Evolutionary conservation across 805 yeast genomes (phyloP).

Genomic region (Ogataea trehalophila): DNA sequence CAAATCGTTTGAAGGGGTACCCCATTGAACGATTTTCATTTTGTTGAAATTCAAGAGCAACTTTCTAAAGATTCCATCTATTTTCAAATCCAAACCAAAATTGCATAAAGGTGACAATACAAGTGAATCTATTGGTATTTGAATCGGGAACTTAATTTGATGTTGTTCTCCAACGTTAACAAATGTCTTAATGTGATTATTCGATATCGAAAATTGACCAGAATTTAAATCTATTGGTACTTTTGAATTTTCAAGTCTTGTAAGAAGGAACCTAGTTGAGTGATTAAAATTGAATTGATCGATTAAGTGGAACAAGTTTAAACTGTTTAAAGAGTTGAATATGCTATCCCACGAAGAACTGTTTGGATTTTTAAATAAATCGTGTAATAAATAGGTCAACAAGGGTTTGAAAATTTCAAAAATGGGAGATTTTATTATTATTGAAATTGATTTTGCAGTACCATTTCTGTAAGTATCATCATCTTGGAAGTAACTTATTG

Average conservation of each 20-base stretch:
- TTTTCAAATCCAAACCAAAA: constrained; percentile 30
- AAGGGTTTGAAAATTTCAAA: constrained; percentile 48
- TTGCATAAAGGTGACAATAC: constrained; percentile 20
- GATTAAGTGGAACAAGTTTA: constrained; percentile 28
- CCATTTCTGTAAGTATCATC: constrained; percentile 34
- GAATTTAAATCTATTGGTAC: constrained; percentile 6
- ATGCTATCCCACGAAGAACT: constrained; percentile 8
- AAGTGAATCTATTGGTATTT: constrained; percentile 26
- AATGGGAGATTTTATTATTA: constrained; percentile 38
- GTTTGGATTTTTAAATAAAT: constrained; percentile 27
- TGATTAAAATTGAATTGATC: constrained; percentile 7
- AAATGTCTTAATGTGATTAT: constrained; percentile 17
- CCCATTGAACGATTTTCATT: constrained; percentile 1
- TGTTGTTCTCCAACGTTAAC: constrained; percentile 13
- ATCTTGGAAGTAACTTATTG: constrained; percentile 26
- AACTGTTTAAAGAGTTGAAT: constrained; percentile 13
- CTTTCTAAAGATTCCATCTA: constrained; percentile 20
- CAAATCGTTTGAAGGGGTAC: background rate
- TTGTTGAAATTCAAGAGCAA: constrained; percentile 12
- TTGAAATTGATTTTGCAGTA: constrained; percentile 41
- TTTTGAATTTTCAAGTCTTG: constrained; percentile 17
- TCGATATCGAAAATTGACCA: constrained; percentile 14
- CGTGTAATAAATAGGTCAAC: constrained; percentile 41
- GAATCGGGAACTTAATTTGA: constrained; percentile 25
- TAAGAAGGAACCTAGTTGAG: constrained; percentile 17